These are phyloP conservation scores for Penicillium robsamsonii DNA, from an alignment of 495 filamentous ascomycete genomes.

Conservation along the genomic window DNA sequence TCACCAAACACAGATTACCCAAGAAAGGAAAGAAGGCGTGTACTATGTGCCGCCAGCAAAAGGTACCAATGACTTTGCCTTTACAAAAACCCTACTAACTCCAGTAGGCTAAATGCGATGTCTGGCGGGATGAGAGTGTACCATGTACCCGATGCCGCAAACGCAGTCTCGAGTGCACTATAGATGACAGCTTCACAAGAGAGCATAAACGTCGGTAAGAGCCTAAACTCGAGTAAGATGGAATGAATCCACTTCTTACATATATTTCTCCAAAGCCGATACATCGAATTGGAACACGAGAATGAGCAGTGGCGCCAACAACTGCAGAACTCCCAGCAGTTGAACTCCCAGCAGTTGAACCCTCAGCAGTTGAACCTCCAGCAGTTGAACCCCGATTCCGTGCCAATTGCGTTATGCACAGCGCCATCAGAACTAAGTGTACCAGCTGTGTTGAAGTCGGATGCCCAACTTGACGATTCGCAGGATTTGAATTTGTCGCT, in stretches of 20 bases:
- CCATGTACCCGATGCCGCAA: constrained; percentile 41
- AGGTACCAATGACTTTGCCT: constrained; percentile 21
- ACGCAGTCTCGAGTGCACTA: constrained; percentile 36
- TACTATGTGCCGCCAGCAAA: constrained; percentile 48
- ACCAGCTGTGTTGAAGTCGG: not conserved
- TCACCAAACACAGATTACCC: constrained; percentile 27
- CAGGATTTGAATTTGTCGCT: constrained; percentile 14
- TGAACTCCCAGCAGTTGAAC: too few species aligned
- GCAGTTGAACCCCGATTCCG: constrained; percentile 21
- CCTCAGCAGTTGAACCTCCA: too few species aligned
- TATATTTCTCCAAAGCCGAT: constrained; percentile 21
- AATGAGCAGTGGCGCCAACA: constrained; percentile 37
- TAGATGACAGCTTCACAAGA: constrained; percentile 45
- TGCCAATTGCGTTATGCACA: constrained; percentile 32
- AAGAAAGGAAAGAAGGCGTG: constrained; percentile 45
- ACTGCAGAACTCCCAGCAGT: constrained; percentile 27
- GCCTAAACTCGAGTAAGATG: not conserved
- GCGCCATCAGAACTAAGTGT: constrained; percentile 33
- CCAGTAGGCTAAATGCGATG: constrained; percentile 43
- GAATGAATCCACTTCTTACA: not conserved
- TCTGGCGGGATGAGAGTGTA: constrained; percentile 31
- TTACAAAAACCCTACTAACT: not conserved
- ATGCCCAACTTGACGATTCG: constrained; percentile 11
- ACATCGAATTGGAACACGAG: constrained; percentile 40
- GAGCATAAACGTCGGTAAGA: constrained; percentile 46